Evolutionary conservation across 2,329 filamentous ascomycete species (phyloP), one percentile per base, ranked within the genome.

Genomic region (Colletotrichum sp.): DNA sequence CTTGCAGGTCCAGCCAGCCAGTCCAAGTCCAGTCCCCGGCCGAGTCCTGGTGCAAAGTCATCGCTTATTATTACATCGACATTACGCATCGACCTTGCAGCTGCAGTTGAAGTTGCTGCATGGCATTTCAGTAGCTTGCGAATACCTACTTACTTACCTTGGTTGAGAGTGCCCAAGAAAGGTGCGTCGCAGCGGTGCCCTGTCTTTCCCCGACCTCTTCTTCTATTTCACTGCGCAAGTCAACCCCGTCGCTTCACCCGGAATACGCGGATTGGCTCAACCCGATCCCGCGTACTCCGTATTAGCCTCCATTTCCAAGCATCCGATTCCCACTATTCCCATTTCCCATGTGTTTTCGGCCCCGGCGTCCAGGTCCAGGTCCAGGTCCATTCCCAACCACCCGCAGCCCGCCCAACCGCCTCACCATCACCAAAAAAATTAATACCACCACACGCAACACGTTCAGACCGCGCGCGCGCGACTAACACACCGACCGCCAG

Each of bases 261-360:
- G 73, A 68, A 66, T 76, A 60, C 73, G 73, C 73, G 73, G 70
- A 65, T 59, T 64, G 57, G 57, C 36, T 52, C 64, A 73, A 76
- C 59, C 39, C 64, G 59, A 52, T 68, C 63, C 73, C 70, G 74
- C 74, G 70, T 66, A 74, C 44, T 65, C 63, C 52, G 68, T 63
- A 62, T 62, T 68, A 68, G 49, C 30, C 34, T 44, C 34, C 52
- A 62, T 30, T 60, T 49, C 67, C 52, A 62, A 39, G 34, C 62
- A n/a, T 52, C 21, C 34, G 21, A 26, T 44, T 64, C 34, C 62
- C 59, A 63, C 59, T 63, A 63, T 63, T 63, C 18, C 44, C 59
- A 24, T 36, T 24, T 24, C 30, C 30, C 66, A 34, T 55, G 15
- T 24, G n/a, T 60, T 49, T 26, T 67, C 28, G 18, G 62, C 34